A percentile compares a stretch with the other conserved stretches of the same genome.
phyloP scores from a whole-genome alignment of 106 monocot genomes.

The Hemerocallis citrina region DNA sequence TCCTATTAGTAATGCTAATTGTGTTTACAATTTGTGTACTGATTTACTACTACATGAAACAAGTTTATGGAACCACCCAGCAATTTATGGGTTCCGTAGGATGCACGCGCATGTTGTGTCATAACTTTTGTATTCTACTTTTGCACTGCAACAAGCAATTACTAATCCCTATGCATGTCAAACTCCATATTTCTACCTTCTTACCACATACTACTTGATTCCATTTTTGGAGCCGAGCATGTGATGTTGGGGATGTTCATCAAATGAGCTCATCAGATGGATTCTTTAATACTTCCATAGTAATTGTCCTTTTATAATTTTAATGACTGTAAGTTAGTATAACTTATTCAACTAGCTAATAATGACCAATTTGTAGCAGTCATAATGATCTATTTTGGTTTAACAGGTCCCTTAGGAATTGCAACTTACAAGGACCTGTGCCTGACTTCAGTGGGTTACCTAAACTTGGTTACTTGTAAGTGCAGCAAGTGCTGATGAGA shows the following conservation, averaged over 20 bases:
- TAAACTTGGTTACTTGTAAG: slow-evolving; percentile 72
- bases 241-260: not conserved
- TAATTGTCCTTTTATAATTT: not conserved
- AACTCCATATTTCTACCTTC: not conserved
- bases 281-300: not conserved
- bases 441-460: slow-evolving; percentile 65
- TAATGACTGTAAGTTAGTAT: not conserved
- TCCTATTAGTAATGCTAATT: too few relatives aligned
- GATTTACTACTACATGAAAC: too few relatives aligned
- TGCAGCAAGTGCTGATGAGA: not conserved
- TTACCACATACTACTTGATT: not conserved
- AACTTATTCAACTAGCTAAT: too few relatives aligned
- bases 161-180: not conserved
- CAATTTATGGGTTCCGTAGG: too few relatives aligned
- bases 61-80: too few relatives aligned
- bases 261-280: not conserved
- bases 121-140: too few relatives aligned
- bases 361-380: not conserved
- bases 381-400: slow-evolving; percentile 3
- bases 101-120: too few relatives aligned
- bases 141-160: too few relatives aligned
- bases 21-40: too few relatives aligned
- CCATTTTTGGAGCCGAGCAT: not conserved
- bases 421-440: slow-evolving; percentile 54
- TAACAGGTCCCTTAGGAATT: slow-evolving; percentile 79